A percentile compares a stretch with the other conserved stretches of the same genome.
These are phyloP conservation scores for Cladophialophora bantiana DNA, from an alignment of 2,329 filamentous ascomycete species.

Conservation along the genomic window DNA sequence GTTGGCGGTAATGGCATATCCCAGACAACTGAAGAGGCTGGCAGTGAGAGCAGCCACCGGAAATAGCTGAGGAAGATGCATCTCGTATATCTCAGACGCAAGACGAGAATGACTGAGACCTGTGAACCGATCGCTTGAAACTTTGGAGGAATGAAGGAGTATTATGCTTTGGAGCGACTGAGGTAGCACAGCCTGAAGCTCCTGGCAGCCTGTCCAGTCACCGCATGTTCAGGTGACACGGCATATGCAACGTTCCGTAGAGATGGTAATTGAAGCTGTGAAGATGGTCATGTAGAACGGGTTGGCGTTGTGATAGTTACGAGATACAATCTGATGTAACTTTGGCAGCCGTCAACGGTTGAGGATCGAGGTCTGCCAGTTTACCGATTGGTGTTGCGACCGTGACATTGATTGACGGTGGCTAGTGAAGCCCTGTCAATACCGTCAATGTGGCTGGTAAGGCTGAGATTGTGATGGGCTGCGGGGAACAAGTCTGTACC, in stretches of 20 bases:
- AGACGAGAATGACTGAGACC: neutral
- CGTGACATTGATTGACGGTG: constrained; percentile 17
- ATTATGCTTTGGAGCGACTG: constrained; percentile 7
- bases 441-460: constrained; percentile 1
- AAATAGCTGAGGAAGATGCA: constrained; percentile 13
- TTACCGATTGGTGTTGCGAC: constrained; percentile 16
- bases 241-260: constrained; percentile 17
- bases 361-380: neutral
- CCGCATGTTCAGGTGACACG: constrained; percentile 17
- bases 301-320: constrained; percentile 1
- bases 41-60: constrained; percentile 6
- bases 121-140: neutral
- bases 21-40: constrained; percentile 9
- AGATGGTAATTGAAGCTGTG: constrained; percentile 8
- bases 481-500: constrained; percentile 6
- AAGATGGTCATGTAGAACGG: neutral
- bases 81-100: neutral
- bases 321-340: constrained; percentile 18
- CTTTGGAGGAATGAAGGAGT: neutral
- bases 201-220: constrained; percentile 10
- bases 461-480: neutral
- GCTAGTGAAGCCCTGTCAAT: constrained; percentile 2
- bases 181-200: constrained; percentile 5
- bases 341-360: neutral
- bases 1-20: constrained; percentile 58